Evolutionary conservation across 2,329 filamentous ascomycete species (phyloP), one percentile per base, ranked within the genome.

Genomic region (Fusarium sp.): DNA sequence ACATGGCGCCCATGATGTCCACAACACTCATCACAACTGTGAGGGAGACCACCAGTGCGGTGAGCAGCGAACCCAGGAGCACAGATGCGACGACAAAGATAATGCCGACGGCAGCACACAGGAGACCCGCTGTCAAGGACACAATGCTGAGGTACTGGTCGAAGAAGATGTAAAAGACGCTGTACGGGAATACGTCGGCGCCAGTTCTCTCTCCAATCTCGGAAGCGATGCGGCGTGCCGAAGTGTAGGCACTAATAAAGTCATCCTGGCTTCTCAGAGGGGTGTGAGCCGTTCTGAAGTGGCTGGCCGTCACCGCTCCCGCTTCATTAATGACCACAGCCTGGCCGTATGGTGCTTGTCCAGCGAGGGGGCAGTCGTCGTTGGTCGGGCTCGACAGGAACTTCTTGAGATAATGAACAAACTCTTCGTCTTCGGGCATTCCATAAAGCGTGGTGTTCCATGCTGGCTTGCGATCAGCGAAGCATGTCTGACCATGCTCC

Each of bases 111-210:
- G 95, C 96, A 5, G 94, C 93, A 45, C 93, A 93, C 33, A 99
- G 89, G 1, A 99, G 90, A 0, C 92, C 91, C 1, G 89, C 92
- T 0, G 96, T 95, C 5, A 98, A 88, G 13, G 89, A 88, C 22
- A 97, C 91, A 71, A 99, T 98, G 67, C 90, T 90, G 7, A 94
- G 89, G 80, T 99, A 99, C 82, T 98, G 97, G 81, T 99, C 97
- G 82, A 99, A 99, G 89, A 98, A 99, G 82, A 99, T 95, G 86
- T 99, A 99, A 82, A 98, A 98, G 70, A 98, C 92, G 77, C 94
- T 97, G 85, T 99, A 99, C 0, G 97, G 95, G 88, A 99, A 99
- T 4, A 99, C 92, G 27, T 97, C 92, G 24, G 94, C 91, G 6
- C 92, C 90, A 6, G 95, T 95, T 61, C 89, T 87, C 63, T 89